These are phyloP conservation scores for Alternaria solani DNA, from an alignment of 2,329 filamentous ascomycete genomes.

Conservation along the genomic window DNA sequence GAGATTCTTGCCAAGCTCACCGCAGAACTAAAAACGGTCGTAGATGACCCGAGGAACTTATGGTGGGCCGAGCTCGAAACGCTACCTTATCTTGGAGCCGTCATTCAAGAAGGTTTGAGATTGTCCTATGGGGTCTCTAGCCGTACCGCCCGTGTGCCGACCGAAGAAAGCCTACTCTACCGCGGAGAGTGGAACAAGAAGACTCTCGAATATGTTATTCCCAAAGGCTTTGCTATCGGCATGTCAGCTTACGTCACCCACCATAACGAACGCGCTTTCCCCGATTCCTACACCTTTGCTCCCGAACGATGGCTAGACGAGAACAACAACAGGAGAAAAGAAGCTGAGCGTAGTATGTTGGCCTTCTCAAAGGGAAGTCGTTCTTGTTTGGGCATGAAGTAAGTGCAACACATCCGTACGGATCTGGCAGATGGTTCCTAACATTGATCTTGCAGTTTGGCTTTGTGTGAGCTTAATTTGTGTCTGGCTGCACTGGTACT, in stretches of 20 bases:
- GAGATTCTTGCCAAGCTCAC: constrained; percentile 32
- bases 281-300: constrained; percentile 33
- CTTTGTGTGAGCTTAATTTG: constrained; percentile 33
- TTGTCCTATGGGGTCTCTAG: constrained; percentile 38
- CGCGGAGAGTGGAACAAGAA: constrained; percentile 38
- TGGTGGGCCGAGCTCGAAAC: constrained; percentile 34
- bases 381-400: constrained; percentile 47
- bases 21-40: constrained; percentile 31
- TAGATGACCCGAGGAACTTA: constrained; percentile 24
- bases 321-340: constrained; percentile 32
- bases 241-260: constrained; percentile 39
- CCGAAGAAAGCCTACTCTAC: constrained; percentile 34
- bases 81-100: constrained; percentile 44
- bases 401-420: constrained; percentile 16
- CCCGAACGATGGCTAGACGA: constrained; percentile 44
- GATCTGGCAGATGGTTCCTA: background rate
- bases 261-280: constrained; percentile 36
- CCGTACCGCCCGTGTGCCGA: constrained; percentile 35
- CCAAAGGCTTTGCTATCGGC: constrained; percentile 34
- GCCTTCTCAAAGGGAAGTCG: constrained; percentile 44
- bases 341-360: constrained; percentile 39
- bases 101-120: constrained; percentile 44
- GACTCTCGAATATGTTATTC: constrained; percentile 30
- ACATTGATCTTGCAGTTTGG: constrained; percentile 22
- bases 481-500: constrained; percentile 31